phyloP scores from a whole-genome alignment of 805 yeast species.

The Kodamaea kakaduensis region DNA sequence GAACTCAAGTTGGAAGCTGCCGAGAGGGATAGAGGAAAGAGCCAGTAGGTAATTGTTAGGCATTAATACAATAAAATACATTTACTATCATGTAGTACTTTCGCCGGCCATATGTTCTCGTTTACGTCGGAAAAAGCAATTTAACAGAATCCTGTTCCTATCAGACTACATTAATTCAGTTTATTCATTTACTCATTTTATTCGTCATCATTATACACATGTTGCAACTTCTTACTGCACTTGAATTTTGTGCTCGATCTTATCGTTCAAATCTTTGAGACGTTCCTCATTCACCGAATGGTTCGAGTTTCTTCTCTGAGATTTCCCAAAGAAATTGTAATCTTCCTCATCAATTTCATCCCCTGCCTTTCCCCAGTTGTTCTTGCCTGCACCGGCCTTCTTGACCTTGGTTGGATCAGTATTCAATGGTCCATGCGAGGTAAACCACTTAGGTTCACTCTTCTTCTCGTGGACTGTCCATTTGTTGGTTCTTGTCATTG shows the following conservation, averaged over 20 bases:
- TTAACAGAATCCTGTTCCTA: not conserved
- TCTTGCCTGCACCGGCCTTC: constrained; percentile 81
- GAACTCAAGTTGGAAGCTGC: constrained; percentile 28
- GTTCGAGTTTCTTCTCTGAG: constrained; percentile 38
- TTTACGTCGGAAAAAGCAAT: not conserved
- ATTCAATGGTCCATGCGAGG: constrained; percentile 67
- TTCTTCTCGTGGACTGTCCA: constrained; percentile 66
- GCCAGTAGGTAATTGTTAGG: not conserved
- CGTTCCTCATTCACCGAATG: constrained; percentile 32
- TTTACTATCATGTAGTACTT: no score
- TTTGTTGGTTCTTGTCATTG: constrained; percentile 76
- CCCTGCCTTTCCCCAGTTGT: constrained; percentile 83
- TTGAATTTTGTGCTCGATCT: constrained; percentile 15
- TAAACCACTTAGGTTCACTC: constrained; percentile 67
- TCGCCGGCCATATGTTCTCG: not conserved
- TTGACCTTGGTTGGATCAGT: constrained; percentile 73
- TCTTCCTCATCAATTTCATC: constrained; percentile 68
- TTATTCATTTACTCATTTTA: constrained; percentile 1
- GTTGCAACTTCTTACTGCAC: no score
- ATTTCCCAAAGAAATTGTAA: constrained; percentile 16
- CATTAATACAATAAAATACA: not conserved
- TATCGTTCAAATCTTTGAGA: constrained; percentile 20
- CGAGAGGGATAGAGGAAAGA: constrained; percentile 15
- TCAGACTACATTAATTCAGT: not conserved
- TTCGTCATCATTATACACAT: no score